Percentiles rank a stretch among this genome's conserved stretches.
phyloP scores from a whole-genome alignment of 169 alveolate species.

The Amoebophrya sp. region DNA sequence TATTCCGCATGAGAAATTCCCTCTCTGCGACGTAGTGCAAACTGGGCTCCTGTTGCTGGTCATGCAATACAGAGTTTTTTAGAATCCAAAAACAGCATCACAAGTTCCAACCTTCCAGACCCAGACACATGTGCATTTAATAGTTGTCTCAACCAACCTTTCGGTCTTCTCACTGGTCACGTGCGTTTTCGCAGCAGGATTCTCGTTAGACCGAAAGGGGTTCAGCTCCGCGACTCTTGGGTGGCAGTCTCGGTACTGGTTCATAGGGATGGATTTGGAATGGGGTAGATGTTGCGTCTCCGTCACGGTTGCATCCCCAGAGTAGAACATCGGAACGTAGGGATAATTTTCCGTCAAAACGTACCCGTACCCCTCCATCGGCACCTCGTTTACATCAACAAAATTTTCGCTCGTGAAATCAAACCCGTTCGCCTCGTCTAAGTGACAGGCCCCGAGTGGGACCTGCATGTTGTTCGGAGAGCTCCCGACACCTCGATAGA shows the following conservation, averaged over 20 bases:
- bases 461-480: no score
- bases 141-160: no score
- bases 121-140: no score
- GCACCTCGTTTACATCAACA: not conserved
- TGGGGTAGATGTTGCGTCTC: not conserved
- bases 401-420: not conserved
- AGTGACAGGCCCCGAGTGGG: not conserved
- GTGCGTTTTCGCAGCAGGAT: no score
- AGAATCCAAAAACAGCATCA: no score
- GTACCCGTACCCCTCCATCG: not conserved
- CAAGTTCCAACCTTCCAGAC: no score
- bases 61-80: no score
- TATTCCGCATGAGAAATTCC: no score
- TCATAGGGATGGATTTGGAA: not conserved
- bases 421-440: conserved; percentile 7
- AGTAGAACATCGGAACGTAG: not conserved
- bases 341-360: not conserved
- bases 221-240: not conserved
- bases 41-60: no score
- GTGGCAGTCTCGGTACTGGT: not conserved
- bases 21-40: no score
- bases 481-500: no score
- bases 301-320: not conserved
- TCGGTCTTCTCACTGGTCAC: no score
- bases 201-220: not conserved